Percentiles rank a stretch among this genome's conserved stretches.
These are phyloP conservation scores for Syncephalastrum racemosum DNA, from an alignment of 371 early-diverging fungal genomes.

Conservation along the genomic window DNA sequence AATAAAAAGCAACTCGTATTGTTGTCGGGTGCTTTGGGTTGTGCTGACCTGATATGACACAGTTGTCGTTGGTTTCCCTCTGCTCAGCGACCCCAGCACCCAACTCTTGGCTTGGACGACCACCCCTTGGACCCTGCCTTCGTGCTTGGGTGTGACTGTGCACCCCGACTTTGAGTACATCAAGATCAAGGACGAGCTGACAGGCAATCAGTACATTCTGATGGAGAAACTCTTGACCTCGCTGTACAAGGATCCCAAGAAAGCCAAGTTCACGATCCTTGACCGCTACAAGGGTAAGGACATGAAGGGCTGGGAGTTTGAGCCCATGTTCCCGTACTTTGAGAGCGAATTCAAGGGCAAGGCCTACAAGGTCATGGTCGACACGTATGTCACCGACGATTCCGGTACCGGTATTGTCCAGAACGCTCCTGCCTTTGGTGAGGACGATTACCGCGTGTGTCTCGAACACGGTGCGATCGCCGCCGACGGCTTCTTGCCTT, in stretches of 20 bases:
- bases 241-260: constrained; percentile 94
- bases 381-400: constrained; percentile 94
- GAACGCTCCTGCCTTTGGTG: constrained; percentile 99
- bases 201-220: constrained; percentile 84
- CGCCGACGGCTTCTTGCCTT: constrained; percentile 88
- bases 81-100: constrained; percentile 77
- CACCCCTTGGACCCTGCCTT: constrained; percentile 99
- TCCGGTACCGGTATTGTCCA: constrained; percentile 99
- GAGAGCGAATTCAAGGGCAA: constrained; percentile 64
- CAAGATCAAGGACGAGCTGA: constrained; percentile 86
- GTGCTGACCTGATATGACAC: constrained; percentile 1
- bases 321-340: constrained; percentile 93
- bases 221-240: constrained; percentile 81
- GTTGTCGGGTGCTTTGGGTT: not conserved
- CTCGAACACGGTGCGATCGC: constrained; percentile 80
- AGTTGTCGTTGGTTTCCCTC: constrained; percentile 96
- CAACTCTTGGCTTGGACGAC: constrained; percentile 99
- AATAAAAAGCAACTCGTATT: constrained; percentile 1
- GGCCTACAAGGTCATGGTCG: constrained; percentile 89
- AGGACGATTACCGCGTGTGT: constrained; percentile 99
- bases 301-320: constrained; percentile 90
- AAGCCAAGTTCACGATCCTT: constrained; percentile 90
- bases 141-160: constrained; percentile 95
- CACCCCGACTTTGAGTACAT: constrained; percentile 94
- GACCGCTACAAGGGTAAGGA: constrained; percentile 81